Conservation (phyloP, 1,139 yeast species). For the Scheffersomyces stambukii region DNA sequence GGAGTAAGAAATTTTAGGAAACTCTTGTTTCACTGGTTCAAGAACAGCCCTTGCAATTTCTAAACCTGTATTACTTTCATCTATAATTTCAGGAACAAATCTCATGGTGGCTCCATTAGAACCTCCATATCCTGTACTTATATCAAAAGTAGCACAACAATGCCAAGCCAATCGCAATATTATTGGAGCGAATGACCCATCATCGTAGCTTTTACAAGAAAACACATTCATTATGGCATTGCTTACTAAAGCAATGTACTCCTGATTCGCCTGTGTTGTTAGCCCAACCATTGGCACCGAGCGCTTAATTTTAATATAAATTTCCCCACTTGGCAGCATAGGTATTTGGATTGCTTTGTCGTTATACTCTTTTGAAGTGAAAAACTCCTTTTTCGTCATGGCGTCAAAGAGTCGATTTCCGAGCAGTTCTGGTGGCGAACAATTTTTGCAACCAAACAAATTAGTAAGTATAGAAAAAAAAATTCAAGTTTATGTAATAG, state of each 20-base stretch:
- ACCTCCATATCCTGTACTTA: slow-evolving; percentile 54
- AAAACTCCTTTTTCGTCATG: not conserved
- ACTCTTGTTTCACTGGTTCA: slow-evolving; percentile 53
- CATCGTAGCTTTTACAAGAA: slow-evolving; percentile 38
- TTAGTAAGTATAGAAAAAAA: no score
- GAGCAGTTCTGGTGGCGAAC: no score
- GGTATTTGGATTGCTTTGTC: no score
- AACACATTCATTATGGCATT: slow-evolving; percentile 13
- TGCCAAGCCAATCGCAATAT: slow-evolving; percentile 69
- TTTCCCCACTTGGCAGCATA: not conserved
- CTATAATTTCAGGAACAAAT: slow-evolving; percentile 43
- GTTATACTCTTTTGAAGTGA: slow-evolving; percentile 1
- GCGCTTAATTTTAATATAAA: slow-evolving; percentile 1
- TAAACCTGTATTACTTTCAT: slow-evolving; percentile 56
- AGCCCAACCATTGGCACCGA: slow-evolving; percentile 1
- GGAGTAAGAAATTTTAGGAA: slow-evolving; percentile 58
- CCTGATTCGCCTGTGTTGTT: slow-evolving; percentile 7
- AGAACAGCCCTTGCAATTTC: slow-evolving; percentile 52
- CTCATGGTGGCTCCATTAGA: slow-evolving; percentile 70
- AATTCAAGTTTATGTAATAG: no score
- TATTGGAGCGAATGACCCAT: slow-evolving; percentile 65
- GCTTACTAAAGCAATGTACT: slow-evolving; percentile 12
- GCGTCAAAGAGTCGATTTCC: not conserved
- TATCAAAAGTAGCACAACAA: slow-evolving; percentile 63
- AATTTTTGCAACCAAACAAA: no score